Base-by-base conservation (phyloP, 371 early-diverging fungal species). In the Mortierella polycephala region DNA sequence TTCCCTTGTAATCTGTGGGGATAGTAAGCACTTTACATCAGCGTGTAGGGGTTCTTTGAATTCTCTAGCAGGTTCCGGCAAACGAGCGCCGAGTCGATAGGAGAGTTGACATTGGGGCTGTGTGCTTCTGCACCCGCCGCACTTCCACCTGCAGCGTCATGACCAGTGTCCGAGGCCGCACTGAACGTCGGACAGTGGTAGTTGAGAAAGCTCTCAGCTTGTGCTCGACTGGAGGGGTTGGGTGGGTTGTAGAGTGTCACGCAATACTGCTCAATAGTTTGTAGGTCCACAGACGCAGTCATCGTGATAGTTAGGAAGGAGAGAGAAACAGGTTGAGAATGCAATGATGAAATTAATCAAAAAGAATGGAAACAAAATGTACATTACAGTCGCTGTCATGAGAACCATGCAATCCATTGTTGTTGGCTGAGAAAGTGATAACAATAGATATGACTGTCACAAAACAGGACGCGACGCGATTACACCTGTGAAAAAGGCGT, bases 141-240 rank as follows among this genome's bases (percentile, higher is more conserved):
- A 45, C 87, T 73, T 20, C 87, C 83, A n/a, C 81, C 77, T 49
- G 86, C 84, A 46, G 83, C 86, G 21, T 90, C 83, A 21, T 41
- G 21, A 9, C 12, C 30, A 41, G 50, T 56, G 58, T 60, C 62
- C 75, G 94, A 95, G 14, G 12, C 39, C 45, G 42, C 60, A 55
- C 67, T 80, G 81, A 95, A 96, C 16, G 94, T 94, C 37, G 96
- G 96, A 62, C 94, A 95, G 52, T 87, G 89, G 65, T 90, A 88
- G 56, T 92, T 92, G 42, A 96, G 87, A 50, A 90, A 81, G 66
- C 85, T 87, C 79, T 94, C 95, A 16, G 91, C 93, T 65, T 90
- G 86, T 21, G 81, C 75, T 45, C 93, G 89, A 60, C 88, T 89
- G 71, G 86, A 83, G 16, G 85, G 76, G 44, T 84, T 74, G 40